Evolutionary conservation across 257 asterid genomes (phyloP), one percentile per base, ranked within the genome.

Genomic region (Parsonsia alboflavescens): DNA sequence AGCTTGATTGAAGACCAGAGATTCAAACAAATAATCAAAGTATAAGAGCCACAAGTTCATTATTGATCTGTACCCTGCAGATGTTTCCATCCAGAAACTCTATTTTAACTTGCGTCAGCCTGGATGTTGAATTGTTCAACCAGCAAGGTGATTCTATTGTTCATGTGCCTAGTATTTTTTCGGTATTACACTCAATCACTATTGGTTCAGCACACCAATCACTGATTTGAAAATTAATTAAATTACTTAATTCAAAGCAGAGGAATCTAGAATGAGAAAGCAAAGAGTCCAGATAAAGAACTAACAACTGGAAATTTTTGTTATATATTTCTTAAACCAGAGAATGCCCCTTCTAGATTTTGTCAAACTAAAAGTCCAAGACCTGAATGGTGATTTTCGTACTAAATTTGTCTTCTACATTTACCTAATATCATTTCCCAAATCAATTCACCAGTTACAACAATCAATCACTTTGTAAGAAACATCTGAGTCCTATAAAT

Each of bases 101-200:
- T 21, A 53, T 53, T 39, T 42, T 33, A 54, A 28, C 5, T 15
- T 39, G 73, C 63, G 56, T 54, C 74, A 26, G 15, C 22, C 19
- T 53, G 67, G 48, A 65, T 41, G 46, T 64, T 54, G 46, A 65
- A 48, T 28, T 75, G 30, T 64, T 64, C 57, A 53, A 64, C 73
- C 56, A 36, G 67, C 12, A 52, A 21, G 36, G 21, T 36, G 56
- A 49, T n/a, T 39, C 66, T 41, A 24, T 36, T 3, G 49, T 41
- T 53, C 24, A 19, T 50, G 57, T 16, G 19, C 52, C 65, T 4
- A 19, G 45, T 15, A 65, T 19, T 7, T 50, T 49, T 17, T 11
- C n/a, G 0, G 42, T 52, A 42, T 5, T 53, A 10, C 33, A 65
- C 21, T 49, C 66, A n/a, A n/a, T 46, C n/a, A 75, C 7, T 24